Evolutionary conservation across 495 filamentous ascomycete species (phyloP), one percentile per base, ranked within the genome.

Genomic region (Lasiosphaeria hispida): DNA sequence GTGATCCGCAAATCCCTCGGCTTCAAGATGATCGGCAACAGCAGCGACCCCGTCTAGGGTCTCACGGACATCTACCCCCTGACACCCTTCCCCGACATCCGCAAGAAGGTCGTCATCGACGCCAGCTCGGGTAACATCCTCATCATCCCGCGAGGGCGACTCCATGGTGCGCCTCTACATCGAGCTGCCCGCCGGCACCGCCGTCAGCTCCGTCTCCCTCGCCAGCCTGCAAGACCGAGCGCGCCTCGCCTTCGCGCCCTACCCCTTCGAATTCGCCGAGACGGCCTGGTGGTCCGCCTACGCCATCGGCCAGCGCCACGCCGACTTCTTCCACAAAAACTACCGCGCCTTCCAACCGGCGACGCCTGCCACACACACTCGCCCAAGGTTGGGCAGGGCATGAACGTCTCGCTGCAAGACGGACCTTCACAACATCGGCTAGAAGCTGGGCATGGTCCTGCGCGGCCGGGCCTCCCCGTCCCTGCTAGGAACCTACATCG

Each of bases 41-140:
- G 78, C 62, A 86, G 77, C 35, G 88, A 93, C 68, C 77, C 85
- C 34, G 67, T 75, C 39, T 77, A 79, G 79, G 91, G 91, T 58
- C 91, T 95, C 11, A 87, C 94, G 85, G 91, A 96, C 58, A 78
- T 90, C 58, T 82, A 87, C 35, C 85, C 88, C 5, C 77, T 74
- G 5, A 93, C 91, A 0, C 72, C 85, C 63, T 96, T 93, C 71
- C 91, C 90, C 4, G 85, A 88, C 60, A 83, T 88, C 59, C 77
- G 86, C 48, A 83, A 82, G 52, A 85, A 85, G 68, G 69, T 66
- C 8, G 75, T 80, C 7, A 70, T 88, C 42, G 80, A 80, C 62
- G 83, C 84, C 1, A 47, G 69, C 5, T 61, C 71, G 1, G 85
- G 86, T 9, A 84, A 73, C 50, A 60, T 86, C 13, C 66, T 88